Conservation (phyloP, 192 early-diverging fungal genomes). For the Phlyctochytrium bullatum region DNA sequence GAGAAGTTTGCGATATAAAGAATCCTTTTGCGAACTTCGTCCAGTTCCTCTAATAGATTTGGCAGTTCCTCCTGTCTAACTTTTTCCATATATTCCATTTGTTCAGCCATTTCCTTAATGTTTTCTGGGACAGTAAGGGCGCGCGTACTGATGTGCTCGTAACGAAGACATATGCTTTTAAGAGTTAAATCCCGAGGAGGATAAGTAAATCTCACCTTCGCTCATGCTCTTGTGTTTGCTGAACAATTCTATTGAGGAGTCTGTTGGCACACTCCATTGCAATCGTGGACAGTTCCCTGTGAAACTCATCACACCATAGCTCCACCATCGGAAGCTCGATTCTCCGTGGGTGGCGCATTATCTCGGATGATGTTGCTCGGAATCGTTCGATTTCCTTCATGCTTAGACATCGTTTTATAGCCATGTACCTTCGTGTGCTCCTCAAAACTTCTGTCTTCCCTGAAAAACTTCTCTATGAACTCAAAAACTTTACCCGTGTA, state of each 20-base stretch:
- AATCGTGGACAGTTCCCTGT: slow-evolving; percentile 36
- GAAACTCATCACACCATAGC: slow-evolving; percentile 52
- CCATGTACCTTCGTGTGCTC: slow-evolving; percentile 42
- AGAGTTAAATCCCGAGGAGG: no score
- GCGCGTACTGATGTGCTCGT: slow-evolving; percentile 48
- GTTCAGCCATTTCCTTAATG: slow-evolving; percentile 67
- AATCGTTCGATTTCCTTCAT: slow-evolving; percentile 55
- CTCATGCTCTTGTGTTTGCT: slow-evolving; percentile 50
- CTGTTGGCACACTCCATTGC: slow-evolving; percentile 43
- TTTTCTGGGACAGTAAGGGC: slow-evolving; percentile 55
- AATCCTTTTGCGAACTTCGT: slow-evolving; percentile 49
- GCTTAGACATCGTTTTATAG: not conserved
- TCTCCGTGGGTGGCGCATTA: slow-evolving; percentile 36
- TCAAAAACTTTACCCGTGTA: slow-evolving; percentile 33
- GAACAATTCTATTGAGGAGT: slow-evolving; percentile 49
- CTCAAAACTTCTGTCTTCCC: slow-evolving; percentile 49
- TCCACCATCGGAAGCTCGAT: slow-evolving; percentile 55
- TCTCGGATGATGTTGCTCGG: slow-evolving; percentile 30
- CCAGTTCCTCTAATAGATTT: slow-evolving; percentile 44
- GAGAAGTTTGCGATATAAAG: slow-evolving; percentile 58
- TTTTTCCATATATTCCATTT: slow-evolving; percentile 57
- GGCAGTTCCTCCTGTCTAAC: slow-evolving; percentile 48
- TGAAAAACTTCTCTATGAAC: slow-evolving; percentile 40
- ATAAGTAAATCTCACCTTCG: slow-evolving; percentile 30
- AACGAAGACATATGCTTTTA: slow-evolving; percentile 51